Conservation (phyloP, 225 moss, liverwort and hornwort species). For the Antitrichia curtipendula region DNA sequence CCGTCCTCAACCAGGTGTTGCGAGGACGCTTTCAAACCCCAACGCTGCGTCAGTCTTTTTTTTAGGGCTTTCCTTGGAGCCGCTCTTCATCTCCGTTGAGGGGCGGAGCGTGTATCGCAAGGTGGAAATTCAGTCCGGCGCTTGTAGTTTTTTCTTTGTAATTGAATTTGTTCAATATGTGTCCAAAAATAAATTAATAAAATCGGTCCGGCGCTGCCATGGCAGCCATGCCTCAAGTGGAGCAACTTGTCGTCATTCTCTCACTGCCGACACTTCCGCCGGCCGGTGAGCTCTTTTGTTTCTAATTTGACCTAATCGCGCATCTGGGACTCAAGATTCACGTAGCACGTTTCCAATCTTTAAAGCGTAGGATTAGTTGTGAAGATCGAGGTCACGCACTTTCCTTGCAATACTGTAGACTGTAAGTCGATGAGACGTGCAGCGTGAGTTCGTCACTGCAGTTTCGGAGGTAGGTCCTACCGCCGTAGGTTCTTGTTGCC, state of each 20-base stretch:
- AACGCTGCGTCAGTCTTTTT: neutral
- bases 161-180: neutral
- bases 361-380: neutral
- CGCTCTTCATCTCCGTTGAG: neutral
- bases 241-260: neutral
- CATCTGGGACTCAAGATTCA: neutral
- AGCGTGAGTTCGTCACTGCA: neutral
- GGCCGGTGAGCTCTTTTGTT: neutral
- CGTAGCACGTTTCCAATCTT: neutral
- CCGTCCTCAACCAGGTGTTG: neutral
- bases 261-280: neutral
- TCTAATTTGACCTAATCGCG: neutral
- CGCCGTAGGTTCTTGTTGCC: neutral
- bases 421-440: neutral
- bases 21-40: neutral
- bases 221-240: neutral
- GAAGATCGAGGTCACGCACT: neutral
- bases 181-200: too few relatives aligned
- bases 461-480: neutral
- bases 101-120: neutral
- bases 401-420: neutral
- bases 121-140: neutral
- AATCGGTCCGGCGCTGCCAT: neutral
- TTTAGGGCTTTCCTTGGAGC: neutral
- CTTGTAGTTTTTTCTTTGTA: too few relatives aligned